Evolutionary conservation across 2,329 filamentous ascomycete species (phyloP).

Genomic region (Lachnellula willkommii): DNA sequence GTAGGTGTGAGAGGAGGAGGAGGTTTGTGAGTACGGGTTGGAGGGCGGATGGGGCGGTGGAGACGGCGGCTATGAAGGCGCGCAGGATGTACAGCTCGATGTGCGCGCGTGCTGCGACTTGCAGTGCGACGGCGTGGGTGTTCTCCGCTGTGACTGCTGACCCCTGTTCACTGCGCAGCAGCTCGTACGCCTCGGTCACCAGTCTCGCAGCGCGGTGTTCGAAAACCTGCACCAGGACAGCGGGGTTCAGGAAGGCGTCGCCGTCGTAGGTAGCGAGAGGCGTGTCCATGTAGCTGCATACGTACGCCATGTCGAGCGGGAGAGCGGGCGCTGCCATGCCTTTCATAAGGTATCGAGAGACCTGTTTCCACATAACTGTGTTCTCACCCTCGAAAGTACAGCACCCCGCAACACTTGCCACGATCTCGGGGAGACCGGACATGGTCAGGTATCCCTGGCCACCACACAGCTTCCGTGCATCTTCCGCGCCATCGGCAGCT

Average conservation of each 20-base stretch:
- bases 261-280: background rate
- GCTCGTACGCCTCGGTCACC: background rate
- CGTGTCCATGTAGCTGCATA: background rate
- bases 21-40: slow-evolving; percentile 13
- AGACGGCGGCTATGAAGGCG: slow-evolving; percentile 13
- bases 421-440: slow-evolving; percentile 31
- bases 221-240: slow-evolving; percentile 5
- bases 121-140: background rate
- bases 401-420: slow-evolving; percentile 24
- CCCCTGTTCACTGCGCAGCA: background rate
- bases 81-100: slow-evolving; percentile 28
- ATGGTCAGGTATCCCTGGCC: slow-evolving; percentile 36
- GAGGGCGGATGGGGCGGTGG: slow-evolving; percentile 1
- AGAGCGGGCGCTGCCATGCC: slow-evolving; percentile 4
- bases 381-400: slow-evolving; percentile 38
- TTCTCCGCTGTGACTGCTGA: slow-evolving; percentile 1
- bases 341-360: slow-evolving; percentile 25
- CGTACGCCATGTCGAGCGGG: slow-evolving; percentile 10
- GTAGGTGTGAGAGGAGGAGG: slow-evolving; percentile 17
- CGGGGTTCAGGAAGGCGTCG: slow-evolving; percentile 1
- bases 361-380: slow-evolving; percentile 37
- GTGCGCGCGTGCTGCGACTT: slow-evolving; percentile 13
- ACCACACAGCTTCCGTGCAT: slow-evolving; percentile 34
- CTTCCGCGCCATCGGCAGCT: slow-evolving; percentile 31
- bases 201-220: slow-evolving; percentile 6